Percentiles rank a stretch among this genome's conserved stretches.
phyloP scores from a whole-genome alignment of 2,329 filamentous ascomycete species.

The Stachybotrys elegans region DNA sequence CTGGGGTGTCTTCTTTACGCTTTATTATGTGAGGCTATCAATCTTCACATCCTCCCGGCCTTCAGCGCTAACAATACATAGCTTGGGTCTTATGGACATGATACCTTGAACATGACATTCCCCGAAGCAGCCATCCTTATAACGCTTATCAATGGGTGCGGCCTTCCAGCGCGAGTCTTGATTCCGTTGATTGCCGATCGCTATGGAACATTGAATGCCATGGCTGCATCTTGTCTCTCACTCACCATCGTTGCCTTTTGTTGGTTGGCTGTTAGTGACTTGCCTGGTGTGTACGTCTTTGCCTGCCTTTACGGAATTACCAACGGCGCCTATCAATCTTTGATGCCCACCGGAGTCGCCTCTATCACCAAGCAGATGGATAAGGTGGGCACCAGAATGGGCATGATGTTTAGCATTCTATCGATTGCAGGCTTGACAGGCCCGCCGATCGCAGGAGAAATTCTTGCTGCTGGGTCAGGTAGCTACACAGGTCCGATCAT shows the following conservation, averaged over 20 bases:
- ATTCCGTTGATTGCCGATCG: conserved; percentile 30
- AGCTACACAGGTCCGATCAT: background rate
- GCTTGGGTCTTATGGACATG: conserved; percentile 18
- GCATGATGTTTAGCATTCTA: conserved; percentile 34
- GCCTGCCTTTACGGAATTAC: conserved; percentile 22
- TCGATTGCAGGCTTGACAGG: conserved; percentile 33
- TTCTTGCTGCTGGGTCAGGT: conserved; percentile 8
- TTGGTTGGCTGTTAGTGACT: conserved; percentile 30
- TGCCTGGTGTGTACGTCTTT: conserved; percentile 30
- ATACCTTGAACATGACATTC: conserved; percentile 28
- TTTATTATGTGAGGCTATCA: conserved; percentile 31
- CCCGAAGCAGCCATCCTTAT: conserved; percentile 28
- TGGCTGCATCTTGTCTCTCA: conserved; percentile 21
- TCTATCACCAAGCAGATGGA: conserved; percentile 33
- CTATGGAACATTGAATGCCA: conserved; percentile 30
- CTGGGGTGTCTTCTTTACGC: conserved; percentile 37
- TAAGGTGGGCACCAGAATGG: conserved; percentile 32
- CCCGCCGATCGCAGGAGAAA: conserved; percentile 30
- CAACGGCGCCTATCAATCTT: conserved; percentile 31
- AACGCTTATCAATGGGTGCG: conserved; percentile 34
- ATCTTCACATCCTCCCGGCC: background rate
- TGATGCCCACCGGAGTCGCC: conserved; percentile 32
- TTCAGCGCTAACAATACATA: conserved; percentile 3
- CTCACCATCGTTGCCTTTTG: conserved; percentile 25
- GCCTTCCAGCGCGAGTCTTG: conserved; percentile 30